phyloP scores from a whole-genome alignment of 2,329 filamentous ascomycete genomes.

The Penicillium sp. region DNA sequence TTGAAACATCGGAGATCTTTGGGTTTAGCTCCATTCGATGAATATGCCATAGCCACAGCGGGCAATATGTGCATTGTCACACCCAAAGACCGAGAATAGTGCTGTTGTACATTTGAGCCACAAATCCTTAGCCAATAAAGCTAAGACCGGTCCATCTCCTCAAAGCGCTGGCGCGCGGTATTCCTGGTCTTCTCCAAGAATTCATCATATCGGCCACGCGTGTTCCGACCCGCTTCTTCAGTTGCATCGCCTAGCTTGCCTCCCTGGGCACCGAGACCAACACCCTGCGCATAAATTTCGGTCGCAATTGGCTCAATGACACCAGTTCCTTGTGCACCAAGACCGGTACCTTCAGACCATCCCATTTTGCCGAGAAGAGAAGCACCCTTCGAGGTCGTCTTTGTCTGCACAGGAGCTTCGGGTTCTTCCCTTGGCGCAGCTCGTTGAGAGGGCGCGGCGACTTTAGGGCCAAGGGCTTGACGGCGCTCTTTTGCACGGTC shows the following conservation, averaged over 20 bases:
- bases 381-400: slow-evolving; percentile 50
- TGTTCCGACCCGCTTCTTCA: slow-evolving; percentile 51
- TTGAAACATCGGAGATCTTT: not conserved
- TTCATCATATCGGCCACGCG: slow-evolving; percentile 48
- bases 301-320: slow-evolving; percentile 50
- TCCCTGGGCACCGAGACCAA: slow-evolving; percentile 52
- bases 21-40: not conserved
- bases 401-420: slow-evolving; percentile 28
- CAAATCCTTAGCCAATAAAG: not conserved
- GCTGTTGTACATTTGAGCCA: no score
- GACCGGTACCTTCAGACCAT: slow-evolving; percentile 49
- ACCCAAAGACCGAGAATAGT: no score
- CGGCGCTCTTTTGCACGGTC: slow-evolving; percentile 51
- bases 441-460: slow-evolving; percentile 21
- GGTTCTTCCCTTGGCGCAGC: slow-evolving; percentile 33
- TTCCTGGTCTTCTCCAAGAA: slow-evolving; percentile 52
- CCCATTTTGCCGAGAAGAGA: slow-evolving; percentile 55
- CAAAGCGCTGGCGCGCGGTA: slow-evolving; percentile 50
- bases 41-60: not conserved
- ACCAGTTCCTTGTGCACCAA: slow-evolving; percentile 51
- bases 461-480: slow-evolving; percentile 43
- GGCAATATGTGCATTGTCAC: no score
- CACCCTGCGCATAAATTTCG: slow-evolving; percentile 52
- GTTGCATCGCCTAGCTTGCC: slow-evolving; percentile 51
- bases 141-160: slow-evolving; percentile 37